Conservation (phyloP, 257 asterid genomes). For the Forsythia viridissima region DNA sequence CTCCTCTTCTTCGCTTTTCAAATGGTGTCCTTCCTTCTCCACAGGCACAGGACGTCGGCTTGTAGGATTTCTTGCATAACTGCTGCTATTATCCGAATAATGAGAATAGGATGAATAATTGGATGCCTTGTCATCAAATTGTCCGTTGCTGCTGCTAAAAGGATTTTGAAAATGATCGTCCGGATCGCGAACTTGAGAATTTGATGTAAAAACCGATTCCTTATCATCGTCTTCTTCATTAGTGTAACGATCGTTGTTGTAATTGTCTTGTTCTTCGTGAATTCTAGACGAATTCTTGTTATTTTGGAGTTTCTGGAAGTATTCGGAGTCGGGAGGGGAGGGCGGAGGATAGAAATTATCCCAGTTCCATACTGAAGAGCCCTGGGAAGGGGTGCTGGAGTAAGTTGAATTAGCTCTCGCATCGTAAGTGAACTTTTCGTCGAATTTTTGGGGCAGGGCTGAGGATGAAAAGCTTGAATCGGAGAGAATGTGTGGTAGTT, state of each 20-base stretch:
- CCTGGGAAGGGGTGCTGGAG: slow-evolving; percentile 81
- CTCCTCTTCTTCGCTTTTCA: slow-evolving; percentile 57
- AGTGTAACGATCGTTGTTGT: slow-evolving; percentile 21
- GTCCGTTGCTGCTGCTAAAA: slow-evolving; percentile 25
- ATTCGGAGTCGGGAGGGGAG: slow-evolving; percentile 87
- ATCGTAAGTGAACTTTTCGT: slow-evolving; percentile 47
- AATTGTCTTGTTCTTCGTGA: slow-evolving; percentile 23
- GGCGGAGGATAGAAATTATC: slow-evolving; percentile 94
- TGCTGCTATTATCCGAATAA: slow-evolving; percentile 33
- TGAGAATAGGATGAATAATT: slow-evolving; percentile 56
- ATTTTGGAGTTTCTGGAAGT: slow-evolving; percentile 55
- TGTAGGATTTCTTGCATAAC: slow-evolving; percentile 19
- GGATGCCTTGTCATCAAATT: slow-evolving; percentile 64
- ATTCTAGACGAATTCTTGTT: slow-evolving; percentile 29
- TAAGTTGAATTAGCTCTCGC: slow-evolving; percentile 71
- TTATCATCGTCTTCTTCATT: slow-evolving; percentile 42
- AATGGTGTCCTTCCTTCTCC: slow-evolving; percentile 33
- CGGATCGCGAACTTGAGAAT: slow-evolving; percentile 33
- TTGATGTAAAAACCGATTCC: slow-evolving; percentile 43
- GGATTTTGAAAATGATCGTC: slow-evolving; percentile 34
- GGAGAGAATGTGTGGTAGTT: slow-evolving; percentile 85
- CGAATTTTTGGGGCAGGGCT: slow-evolving; percentile 41
- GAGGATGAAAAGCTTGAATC: slow-evolving; percentile 78
- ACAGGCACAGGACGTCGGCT: slow-evolving; percentile 24
- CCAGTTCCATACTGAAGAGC: slow-evolving; percentile 98